These are phyloP conservation scores for Lichtheimia ramosa DNA, from an alignment of 371 early-diverging fungal genomes.

Conservation along the genomic window DNA sequence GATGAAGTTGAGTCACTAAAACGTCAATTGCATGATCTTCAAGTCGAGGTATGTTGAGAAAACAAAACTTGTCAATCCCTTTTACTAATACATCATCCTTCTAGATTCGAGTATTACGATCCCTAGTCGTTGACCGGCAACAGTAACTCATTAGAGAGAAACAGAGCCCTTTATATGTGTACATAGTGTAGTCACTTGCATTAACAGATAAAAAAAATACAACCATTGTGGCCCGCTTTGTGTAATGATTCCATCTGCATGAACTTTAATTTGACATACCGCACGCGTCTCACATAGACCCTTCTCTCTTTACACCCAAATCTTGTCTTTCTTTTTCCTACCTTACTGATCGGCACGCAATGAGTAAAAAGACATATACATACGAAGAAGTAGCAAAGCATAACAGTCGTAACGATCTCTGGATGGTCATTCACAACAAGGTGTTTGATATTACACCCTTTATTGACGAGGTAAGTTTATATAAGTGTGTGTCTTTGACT, in stretches of 20 bases:
- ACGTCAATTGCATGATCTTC: constrained; percentile 27
- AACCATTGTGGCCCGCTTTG: no score
- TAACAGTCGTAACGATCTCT: constrained; percentile 52
- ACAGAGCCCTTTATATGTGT: no score
- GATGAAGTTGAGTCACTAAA: constrained; percentile 12
- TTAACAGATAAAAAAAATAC: no score
- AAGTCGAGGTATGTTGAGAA: constrained; percentile 33
- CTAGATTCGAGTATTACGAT: constrained; percentile 24
- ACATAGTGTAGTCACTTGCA: no score
- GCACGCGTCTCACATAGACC: no score
- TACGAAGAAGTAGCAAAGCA: constrained; percentile 63
- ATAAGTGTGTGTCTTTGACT: neutral
- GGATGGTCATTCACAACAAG: constrained; percentile 78
- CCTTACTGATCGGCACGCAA: neutral
- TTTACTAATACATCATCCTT: no score
- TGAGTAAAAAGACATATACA: constrained; percentile 9
- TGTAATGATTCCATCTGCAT: no score
- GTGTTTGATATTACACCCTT: constrained; percentile 84
- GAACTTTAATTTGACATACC: no score
- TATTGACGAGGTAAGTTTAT: constrained; percentile 59
- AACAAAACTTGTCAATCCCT: no score
- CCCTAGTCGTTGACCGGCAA: constrained; percentile 11
- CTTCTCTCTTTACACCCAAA: no score
- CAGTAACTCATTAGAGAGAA: neutral
- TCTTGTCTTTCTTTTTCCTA: no score